A percentile compares a stretch with the other conserved stretches of the same genome.
Evolutionary conservation across 176 grass and related monocot genomes (phyloP).

Genomic region (Musa beccarii): DNA sequence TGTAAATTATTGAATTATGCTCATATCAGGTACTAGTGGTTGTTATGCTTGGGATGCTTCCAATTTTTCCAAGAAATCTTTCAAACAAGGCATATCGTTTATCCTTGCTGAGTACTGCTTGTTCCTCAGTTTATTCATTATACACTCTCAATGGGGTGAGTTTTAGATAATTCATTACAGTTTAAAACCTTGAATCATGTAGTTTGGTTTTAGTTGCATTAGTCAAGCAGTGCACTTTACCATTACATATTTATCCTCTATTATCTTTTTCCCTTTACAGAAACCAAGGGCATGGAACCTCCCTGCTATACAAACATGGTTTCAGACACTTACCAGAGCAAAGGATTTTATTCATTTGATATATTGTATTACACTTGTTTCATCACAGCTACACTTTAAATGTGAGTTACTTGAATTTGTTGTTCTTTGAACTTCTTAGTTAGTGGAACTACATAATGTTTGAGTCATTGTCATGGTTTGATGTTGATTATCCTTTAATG

Average conservation of each 20-base stretch:
- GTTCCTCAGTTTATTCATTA: constrained; percentile 59
- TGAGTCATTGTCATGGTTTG: constrained; percentile 5
- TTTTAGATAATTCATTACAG: constrained; percentile 19
- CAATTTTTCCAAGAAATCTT: constrained; percentile 51
- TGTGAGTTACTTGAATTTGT: constrained; percentile 37
- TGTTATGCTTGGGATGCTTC: constrained; percentile 76
- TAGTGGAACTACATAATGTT: constrained; percentile 14
- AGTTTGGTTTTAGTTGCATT: background rate
- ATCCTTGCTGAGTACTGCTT: constrained; percentile 80
- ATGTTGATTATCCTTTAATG: constrained; percentile 8
- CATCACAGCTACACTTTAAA: constrained; percentile 81
- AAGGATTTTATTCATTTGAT: constrained; percentile 93
- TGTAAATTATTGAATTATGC: background rate
- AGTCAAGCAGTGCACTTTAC: too few species aligned
- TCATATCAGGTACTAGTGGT: constrained; percentile 57
- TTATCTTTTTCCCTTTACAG: constrained; percentile 33
- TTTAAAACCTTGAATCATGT: background rate
- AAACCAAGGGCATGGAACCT: constrained; percentile 68
- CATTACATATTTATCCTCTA: too few species aligned
- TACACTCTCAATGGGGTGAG: constrained; percentile 66
- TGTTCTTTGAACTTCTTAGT: constrained; percentile 17
- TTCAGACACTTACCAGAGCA: constrained; percentile 52
- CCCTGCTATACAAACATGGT: constrained; percentile 51
- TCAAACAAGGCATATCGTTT: constrained; percentile 68
- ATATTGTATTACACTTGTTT: constrained; percentile 80